Evolutionary conservation across 2,329 filamentous ascomycete species (phyloP), one percentile per base, ranked within the genome.

Genomic region (Fusarium veterinarium): DNA sequence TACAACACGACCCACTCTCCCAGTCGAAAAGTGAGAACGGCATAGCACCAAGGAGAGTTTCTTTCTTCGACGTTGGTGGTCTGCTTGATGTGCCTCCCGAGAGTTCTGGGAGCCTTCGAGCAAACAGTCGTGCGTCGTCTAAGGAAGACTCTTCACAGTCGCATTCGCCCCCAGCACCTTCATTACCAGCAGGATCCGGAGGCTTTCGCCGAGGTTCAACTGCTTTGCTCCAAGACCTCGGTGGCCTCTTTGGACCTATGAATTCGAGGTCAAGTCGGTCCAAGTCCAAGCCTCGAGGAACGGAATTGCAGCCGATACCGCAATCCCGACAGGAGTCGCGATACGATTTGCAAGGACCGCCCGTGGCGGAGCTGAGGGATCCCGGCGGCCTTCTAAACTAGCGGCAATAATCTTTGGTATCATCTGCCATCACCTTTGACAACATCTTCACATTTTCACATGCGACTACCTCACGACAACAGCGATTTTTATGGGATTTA

Each of bases 1-100:
- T 84, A 4, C 77, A 79, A 20, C 78, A 81, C 12, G 80, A 85
- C 40, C 78, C 78, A 23, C 69, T 81, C 11, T 75, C 75, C 23
- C 79, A 80, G 57, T 78, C 72, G 31, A 73, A 67, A 53, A 71
- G 60, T 19, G 55, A 79, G 66, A 33, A 72, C 53, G 16, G 67
- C 46, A 40, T 46, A 14, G 70, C 74, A 17, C 78, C 73, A 14
- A 78, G 77, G 45, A 77, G 87, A 51, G 89, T 96, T 8, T 94
- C 93, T 0, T 95, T 97, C 80, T 95, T 95, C 76, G 95, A 97
- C 74, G 91, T 95, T 2, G 94, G 94, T 28, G 93, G 93, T 1
- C 83, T 97, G 0, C 83, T 97, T 1, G 90, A 91, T 9, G 86
- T 86, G 23, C 71, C 82, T 4, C 72, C 74, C 11, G 77, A 77